Evolutionary conservation across 129 eudicot genomes (phyloP), one percentile per base, ranked within the genome.

Genomic region (Sambucus nigra): DNA sequence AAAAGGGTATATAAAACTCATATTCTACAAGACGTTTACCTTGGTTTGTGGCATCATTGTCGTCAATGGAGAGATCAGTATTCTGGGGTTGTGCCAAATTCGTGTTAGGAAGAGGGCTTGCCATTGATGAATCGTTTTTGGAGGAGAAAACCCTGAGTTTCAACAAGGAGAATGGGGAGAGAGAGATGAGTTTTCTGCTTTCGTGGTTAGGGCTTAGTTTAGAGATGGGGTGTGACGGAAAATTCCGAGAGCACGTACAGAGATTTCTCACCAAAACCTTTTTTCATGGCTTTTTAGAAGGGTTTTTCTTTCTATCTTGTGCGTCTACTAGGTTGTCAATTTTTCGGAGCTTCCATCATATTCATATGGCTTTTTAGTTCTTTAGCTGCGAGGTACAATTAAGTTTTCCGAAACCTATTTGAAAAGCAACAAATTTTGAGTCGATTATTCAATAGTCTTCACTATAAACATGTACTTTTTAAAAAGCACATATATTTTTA

Each of bases 11-110:
- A 35, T 35, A 15, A 3, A 3, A 35, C 13, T 35, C 42, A 35
- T 35, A 7, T 35, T 35, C 13, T 35, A 35, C 42, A 35, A 35
- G 42, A 35, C 13, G 7, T 2, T 29, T 44, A 77, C 83, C 83
- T 77, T 72, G 64, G 21, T 58, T 72, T 47, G 23, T 59, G 19
- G 63, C 70, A 31, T 68, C 84, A 40, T 68, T 63, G 5, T 61
- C 69, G 1, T 54, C 55, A 7, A 21, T 61, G 21, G 45, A 0
- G 17, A 42, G 51, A 0, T 60, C 26, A 11, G 48, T 22, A 35
- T 63, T 65, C 28, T 63, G 56, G 26, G 68, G 14, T 20, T 33
- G 49, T 2, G 25, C 49, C 24, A 27, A 42, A 42, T 52, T 38
- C 9, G 66, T 7, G 23, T 57, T 57, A 17, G 71, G 25, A 20